These are phyloP conservation scores for Agrocybe praecox DNA, from an alignment of 768 basidiomycete genomes.

Conservation along the genomic window DNA sequence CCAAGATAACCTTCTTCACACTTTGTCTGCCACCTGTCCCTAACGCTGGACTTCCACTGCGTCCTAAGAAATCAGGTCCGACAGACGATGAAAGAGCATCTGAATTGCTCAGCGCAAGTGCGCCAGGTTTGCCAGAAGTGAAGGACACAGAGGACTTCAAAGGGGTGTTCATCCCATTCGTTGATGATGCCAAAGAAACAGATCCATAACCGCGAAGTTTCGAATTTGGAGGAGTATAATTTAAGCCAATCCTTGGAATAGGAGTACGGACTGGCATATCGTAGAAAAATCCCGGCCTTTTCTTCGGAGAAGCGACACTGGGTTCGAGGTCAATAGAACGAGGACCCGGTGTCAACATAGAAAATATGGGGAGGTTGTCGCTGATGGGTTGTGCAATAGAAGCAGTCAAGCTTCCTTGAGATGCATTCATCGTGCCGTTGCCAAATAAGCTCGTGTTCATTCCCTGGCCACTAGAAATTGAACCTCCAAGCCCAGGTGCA, in stretches of 20 bases:
- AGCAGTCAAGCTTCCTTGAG: constrained; percentile 69
- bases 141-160: constrained; percentile 48
- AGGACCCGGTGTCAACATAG: constrained; percentile 72
- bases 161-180: constrained; percentile 13
- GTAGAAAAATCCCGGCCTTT: constrained; percentile 77
- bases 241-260: constrained; percentile 62
- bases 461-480: constrained; percentile 21
- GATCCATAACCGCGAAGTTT: constrained; percentile 74
- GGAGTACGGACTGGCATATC: constrained; percentile 77
- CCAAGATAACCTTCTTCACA: constrained; percentile 91
- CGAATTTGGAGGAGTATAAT: constrained; percentile 67
- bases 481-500: constrained; percentile 42
- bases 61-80: constrained; percentile 63
- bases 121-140: constrained; percentile 55
- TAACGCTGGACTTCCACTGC: constrained; percentile 61
- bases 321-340: constrained; percentile 63
- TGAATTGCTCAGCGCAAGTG: constrained; percentile 53
- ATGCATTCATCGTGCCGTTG: constrained; percentile 41
- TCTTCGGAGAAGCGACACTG: constrained; percentile 53
- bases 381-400: constrained; percentile 89
- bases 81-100: constrained; percentile 45
- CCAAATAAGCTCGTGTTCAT: constrained; percentile 19
- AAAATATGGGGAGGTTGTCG: constrained; percentile 71
- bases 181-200: constrained; percentile 42
- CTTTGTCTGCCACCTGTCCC: constrained; percentile 76